phyloP scores from a whole-genome alignment of 129 eudicot genomes.

The Cynara cardunculus region DNA sequence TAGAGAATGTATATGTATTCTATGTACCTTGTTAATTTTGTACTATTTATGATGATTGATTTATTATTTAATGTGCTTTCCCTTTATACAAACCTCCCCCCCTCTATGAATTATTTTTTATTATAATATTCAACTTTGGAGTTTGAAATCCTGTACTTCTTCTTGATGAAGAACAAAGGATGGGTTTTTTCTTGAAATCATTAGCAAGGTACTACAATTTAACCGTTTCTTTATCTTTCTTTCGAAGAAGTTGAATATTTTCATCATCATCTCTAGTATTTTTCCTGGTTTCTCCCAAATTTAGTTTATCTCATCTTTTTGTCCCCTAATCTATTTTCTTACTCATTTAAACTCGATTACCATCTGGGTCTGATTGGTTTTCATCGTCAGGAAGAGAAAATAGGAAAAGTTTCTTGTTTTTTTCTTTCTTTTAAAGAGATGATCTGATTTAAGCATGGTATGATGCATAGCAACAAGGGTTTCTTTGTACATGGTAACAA shows the following conservation, averaged over 20 bases:
- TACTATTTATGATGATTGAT: conserved; percentile 23
- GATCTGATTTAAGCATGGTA: conserved; percentile 17
- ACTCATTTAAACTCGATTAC: not conserved
- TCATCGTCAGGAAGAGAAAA: not conserved
- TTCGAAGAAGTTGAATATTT: not conserved
- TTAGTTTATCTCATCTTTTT: not conserved
- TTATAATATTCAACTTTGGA: conserved; percentile 28
- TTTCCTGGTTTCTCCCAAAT: not conserved
- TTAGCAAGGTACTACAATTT: conserved; percentile 20
- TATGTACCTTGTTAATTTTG: conserved; percentile 23
- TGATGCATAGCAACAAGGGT: conserved; percentile 10
- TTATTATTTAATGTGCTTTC: conserved; percentile 23
- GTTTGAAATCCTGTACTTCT: conserved; percentile 30
- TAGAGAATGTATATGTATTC: not conserved
- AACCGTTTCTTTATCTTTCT: conserved; percentile 6
- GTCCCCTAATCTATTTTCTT: not conserved
- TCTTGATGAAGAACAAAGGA: conserved; percentile 24
- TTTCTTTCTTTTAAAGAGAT: not conserved
- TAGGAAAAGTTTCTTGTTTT: not conserved
- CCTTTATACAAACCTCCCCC: conserved; percentile 4
- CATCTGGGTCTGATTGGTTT: conserved; percentile 9
- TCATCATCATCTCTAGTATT: not conserved
- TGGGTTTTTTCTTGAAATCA: conserved; percentile 18
- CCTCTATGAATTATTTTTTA: not conserved
- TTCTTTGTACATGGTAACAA: not conserved